Base-by-base conservation (phyloP, 2,329 filamentous ascomycete genomes). In the Diaporthe longicolla region DNA sequence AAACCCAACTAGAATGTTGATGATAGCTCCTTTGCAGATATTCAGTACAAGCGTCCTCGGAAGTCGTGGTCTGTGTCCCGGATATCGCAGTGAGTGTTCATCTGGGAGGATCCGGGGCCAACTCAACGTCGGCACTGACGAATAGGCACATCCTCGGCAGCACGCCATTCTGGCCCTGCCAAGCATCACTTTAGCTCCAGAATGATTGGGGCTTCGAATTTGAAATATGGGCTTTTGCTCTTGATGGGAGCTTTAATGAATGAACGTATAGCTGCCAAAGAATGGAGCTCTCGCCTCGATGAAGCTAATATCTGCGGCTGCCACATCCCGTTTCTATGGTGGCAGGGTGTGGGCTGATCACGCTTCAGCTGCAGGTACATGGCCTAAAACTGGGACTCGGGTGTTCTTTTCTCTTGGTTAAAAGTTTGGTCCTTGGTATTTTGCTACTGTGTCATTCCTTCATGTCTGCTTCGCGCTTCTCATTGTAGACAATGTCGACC, bases 311-410 rank as follows among this genome's bases (percentile, higher is more conserved):
- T 19, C 19, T 19, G 8, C 32, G 43, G 55, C 69, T 57, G 37
- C 21, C 35, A 9, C 19, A 43, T 29, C 55, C 55, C 21, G 57
- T 40, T 11, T 66, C 35, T 69, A 66, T 76, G 75, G 73, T 54
- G 61, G 74, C 73, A 75, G 40, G 70, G 29, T 43, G 32, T 50
- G 70, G 45, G 66, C 61, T 29, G 72, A 55, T 63, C 40, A 65
- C 58, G 66, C 45, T 58, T 29, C n/a, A 48, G 21, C 19, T 63
- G n/a, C 26, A 37, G 24, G n/a, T 17, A 29, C 54, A 70, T 17
- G 6, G 17, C 19, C 26, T 19, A 29, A 37, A n/a, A 29, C 26
- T 21, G 35, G 9, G 5, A n/a, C 26, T 68, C 35, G 11, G 61
- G 4, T n/a, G 43, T 48, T 5, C 29, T n/a, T 35, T 6, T n/a